phyloP scores from a whole-genome alignment of 495 filamentous ascomycete genomes.

The Aspergillus bertholletiae region DNA sequence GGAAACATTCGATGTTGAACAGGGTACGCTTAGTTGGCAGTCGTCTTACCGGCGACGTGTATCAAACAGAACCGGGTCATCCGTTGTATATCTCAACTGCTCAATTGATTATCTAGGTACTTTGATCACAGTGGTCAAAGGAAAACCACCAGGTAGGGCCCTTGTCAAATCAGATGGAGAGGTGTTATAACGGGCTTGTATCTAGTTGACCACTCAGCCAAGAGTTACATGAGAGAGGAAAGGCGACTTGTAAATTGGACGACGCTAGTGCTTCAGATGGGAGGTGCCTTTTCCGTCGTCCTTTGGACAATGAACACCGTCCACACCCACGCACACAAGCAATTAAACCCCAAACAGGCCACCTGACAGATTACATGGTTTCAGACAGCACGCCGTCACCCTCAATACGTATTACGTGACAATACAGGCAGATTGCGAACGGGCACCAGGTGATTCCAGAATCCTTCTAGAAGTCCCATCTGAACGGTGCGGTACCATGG shows the following conservation, averaged over 20 bases:
- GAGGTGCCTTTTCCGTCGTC: background rate
- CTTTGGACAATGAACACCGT: background rate
- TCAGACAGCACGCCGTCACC: background rate
- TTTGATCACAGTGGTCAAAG: background rate
- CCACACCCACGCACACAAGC: too few species aligned
- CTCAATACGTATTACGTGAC: background rate
- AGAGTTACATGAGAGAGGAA: background rate
- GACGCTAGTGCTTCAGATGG: background rate
- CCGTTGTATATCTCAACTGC: background rate
- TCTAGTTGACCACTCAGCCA: background rate
- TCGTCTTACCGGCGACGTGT: background rate
- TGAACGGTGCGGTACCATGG: constrained; percentile 4
- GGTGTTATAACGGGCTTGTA: background rate
- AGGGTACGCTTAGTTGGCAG: background rate
- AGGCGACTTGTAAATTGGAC: background rate
- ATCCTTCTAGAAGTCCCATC: constrained; percentile 8
- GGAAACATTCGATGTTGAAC: background rate
- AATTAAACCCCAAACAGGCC: background rate
- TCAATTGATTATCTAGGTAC: background rate
- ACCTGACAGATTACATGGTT: background rate
- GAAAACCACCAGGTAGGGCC: background rate
- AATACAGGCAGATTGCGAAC: background rate
- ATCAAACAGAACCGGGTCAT: background rate
- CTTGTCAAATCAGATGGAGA: background rate
- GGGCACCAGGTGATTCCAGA: constrained; percentile 5